These are phyloP conservation scores for Hypoxylon sp. DNA, from an alignment of 2,329 filamentous ascomycete genomes.

Conservation along the genomic window DNA sequence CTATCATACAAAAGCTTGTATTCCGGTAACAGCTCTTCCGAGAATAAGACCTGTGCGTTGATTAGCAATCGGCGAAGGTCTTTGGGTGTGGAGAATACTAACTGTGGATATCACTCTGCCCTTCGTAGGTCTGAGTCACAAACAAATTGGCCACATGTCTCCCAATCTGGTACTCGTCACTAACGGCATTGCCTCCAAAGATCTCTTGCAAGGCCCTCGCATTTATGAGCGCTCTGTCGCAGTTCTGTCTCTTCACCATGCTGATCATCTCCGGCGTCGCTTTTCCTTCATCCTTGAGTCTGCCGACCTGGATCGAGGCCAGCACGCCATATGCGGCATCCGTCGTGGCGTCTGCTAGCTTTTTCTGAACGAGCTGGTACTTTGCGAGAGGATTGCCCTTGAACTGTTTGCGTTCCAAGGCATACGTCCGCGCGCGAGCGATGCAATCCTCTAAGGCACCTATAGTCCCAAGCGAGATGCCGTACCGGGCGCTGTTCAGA, in stretches of 20 bases:
- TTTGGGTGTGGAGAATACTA: constrained; percentile 55
- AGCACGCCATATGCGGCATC: constrained; percentile 93
- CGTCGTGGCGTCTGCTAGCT: constrained; percentile 90
- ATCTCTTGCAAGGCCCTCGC: constrained; percentile 89
- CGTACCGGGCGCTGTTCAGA: constrained; percentile 91
- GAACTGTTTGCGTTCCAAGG: constrained; percentile 95
- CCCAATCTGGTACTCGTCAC: constrained; percentile 95
- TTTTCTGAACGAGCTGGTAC: constrained; percentile 98
- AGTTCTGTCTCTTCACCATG: constrained; percentile 98
- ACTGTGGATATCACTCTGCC: constrained; percentile 98
- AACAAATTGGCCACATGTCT: constrained; percentile 96
- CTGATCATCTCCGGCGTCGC: constrained; percentile 94
- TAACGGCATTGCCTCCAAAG: constrained; percentile 97
- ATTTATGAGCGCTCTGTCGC: constrained; percentile 85
- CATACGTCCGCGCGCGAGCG: constrained; percentile 81
- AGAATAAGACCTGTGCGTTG: constrained; percentile 70
- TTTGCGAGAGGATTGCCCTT: constrained; percentile 93
- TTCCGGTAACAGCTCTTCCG: constrained; percentile 74
- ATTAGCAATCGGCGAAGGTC: constrained; percentile 46
- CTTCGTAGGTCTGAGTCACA: constrained; percentile 98
- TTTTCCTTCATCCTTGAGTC: constrained; percentile 92
- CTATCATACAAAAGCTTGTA: constrained; percentile 75
- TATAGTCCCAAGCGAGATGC: constrained; percentile 93
- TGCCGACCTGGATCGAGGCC: constrained; percentile 88
- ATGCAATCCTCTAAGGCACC: constrained; percentile 95